Conservation (phyloP, 345 rosid genomes). For the Eucalyptus pauciflora region DNA sequence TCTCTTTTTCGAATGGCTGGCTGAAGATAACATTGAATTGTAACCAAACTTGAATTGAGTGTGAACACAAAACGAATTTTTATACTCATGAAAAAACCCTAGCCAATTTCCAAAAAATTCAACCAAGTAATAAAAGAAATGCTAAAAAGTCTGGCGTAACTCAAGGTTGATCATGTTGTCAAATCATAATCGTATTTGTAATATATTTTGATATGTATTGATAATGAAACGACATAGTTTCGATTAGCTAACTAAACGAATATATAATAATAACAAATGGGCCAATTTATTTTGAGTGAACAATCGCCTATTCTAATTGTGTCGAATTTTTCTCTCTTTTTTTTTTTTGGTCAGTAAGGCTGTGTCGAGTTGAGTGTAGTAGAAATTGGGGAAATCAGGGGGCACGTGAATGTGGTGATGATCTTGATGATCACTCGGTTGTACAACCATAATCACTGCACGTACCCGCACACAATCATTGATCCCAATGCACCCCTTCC, state of each 20-base stretch:
- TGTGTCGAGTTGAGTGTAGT: not conserved
- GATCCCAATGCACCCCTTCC: not conserved
- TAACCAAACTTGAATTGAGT: not conserved
- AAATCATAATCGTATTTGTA: not conserved
- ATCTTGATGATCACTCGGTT: not conserved
- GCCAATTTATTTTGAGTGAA: not conserved
- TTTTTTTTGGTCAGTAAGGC: not conserved
- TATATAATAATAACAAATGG: not conserved
- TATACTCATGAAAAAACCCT: not conserved
- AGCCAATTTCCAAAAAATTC: not conserved
- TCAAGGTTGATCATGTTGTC: fast-evolving
- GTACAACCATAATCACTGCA: not conserved
- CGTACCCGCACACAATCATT: conserved; percentile 3
- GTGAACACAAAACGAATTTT: not conserved
- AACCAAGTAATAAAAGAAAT: not conserved
- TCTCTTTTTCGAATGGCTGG: not conserved
- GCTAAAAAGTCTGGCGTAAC: not conserved
- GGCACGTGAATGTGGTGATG: conserved; percentile 6
- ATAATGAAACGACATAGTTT: not conserved
- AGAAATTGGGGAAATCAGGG: not conserved
- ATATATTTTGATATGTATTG: not conserved
- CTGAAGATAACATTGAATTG: not conserved
- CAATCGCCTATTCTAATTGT: not conserved
- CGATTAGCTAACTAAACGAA: not conserved
- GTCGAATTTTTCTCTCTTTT: not conserved